Base-by-base conservation (phyloP, 805 yeast species). In the Pichia phayaonensis region DNA sequence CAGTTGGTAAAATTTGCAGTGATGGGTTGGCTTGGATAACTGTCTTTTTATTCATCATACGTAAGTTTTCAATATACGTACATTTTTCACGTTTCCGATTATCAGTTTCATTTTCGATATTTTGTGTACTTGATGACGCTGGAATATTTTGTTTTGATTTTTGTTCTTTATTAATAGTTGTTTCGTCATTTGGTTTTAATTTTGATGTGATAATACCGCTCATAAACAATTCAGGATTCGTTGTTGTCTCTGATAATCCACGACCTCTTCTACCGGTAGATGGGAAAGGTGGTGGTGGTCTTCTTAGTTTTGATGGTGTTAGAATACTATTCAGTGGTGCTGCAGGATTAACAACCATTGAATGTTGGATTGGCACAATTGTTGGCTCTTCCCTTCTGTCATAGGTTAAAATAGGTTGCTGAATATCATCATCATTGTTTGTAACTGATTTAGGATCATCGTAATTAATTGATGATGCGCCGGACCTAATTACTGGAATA, bases 51-150 rank as follows among this genome's bases (percentile, higher is more conserved):
- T 52, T 53, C 4, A 20, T 42, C 2, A 22, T 10, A 23, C 61
- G 38, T n/a, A 59, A 31, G 8, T 36, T 54, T n/a, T 48, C 66
- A 24, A 80, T 79, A 57, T 80, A 80, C n/a, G 61, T 61, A 1
- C 83, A 77, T 43, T 68, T 61, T 46, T 74, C 75, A 15, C 83
- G 83, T 56, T 73, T 76, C 11, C 78, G 54, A 12, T 21, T 36
- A 16, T 49, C 52, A 11, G 3, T 29, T 40, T 18, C 10, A 8
- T n/a, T 22, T 11, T 2, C 22, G 8, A 11, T 22, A n/a, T 16
- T 34, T 29, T 29, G 34, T 13, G 34, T 3, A 34, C 5, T n/a
- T 15, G 2, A 6, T 34, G 20, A 34, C 3, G 10, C 8, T 34
- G 10, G 7, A 34, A 16, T 5, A 8, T 34, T 10, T 16, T 34